Base-by-base conservation (phyloP, 495 filamentous ascomycete species). In the Neurospora tetraspora region DNA sequence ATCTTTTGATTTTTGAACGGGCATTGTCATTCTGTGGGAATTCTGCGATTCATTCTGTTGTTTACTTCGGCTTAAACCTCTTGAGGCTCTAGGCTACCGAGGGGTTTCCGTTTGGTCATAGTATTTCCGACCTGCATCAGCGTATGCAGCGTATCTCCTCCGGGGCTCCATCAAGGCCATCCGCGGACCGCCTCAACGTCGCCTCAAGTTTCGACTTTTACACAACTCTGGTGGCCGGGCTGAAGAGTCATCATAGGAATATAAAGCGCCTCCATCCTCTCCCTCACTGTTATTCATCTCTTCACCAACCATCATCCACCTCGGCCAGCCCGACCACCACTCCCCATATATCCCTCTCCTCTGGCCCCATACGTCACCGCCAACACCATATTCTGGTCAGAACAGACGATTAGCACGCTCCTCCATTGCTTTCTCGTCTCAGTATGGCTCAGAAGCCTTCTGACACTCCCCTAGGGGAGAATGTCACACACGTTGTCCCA, bases 391-490 rank as follows among this genome's bases (percentile, higher is more conserved):
- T 42, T 69, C 73, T 73, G 73, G 74, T 76, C 78, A 74, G 75
- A 82, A 83, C 79, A 79, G 79, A 80, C 82, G 79, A 73, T 77
- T 83, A 83, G 84, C 83, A 86, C 73, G 84, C 83, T 71, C 78
- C 75, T 84, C 85, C 84, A 87, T 86, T 87, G 84, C 84, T 83
- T 82, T 80, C 79, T 68, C 75, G 83, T 83, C 83, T 12, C 73
- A 83, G 82, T 83, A 86, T 86, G 84, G 83, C 83, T 70, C 72
- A 79, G 71, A 71, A 59, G 27, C 39, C 65, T 36, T 69, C 37
- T 61, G 70, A 75, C 37, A 40, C 76, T 68, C 38, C 72, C 20
- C n/a, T 45, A 31, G 76, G 71, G 76, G 78, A 78, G 71, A 71
- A 72, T 65, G 1, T 34, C 14, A 65, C 14, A 16, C 27, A 34